Base-by-base conservation (phyloP, 2,329 filamentous ascomycete genomes). In the Aschersonia sp. region DNA sequence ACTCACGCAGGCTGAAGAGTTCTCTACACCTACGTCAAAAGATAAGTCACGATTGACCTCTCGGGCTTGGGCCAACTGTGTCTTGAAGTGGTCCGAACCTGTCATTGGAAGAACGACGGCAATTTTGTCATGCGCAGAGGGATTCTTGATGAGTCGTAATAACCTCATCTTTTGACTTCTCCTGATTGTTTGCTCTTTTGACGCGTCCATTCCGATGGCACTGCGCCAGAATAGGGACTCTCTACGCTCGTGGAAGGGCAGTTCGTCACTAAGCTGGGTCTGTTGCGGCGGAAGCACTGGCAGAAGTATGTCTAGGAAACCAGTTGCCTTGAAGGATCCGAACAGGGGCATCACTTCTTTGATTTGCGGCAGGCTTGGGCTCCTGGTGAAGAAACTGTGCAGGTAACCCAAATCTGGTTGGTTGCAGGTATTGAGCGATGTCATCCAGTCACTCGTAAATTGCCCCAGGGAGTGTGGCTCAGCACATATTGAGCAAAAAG, bases 241-340 rank as follows among this genome's bases (percentile, higher is more conserved):
- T 43, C 74, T 68, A 55, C 88, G 87, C 44, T 79, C 66, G 0
- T 65, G 56, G 52, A 85, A 89, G 1, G 59, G 60, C 53, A 63
- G 63, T 30, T 56, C 57, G 5, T 67, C 56, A 35, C 70, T 66
- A 0, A 70, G 67, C 4, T 72, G 64, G 1, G 72, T 69, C 11
- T 52, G 50, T 29, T 53, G 49, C 11, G 30, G 75, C 72, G 50
- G 47, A 46, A 55, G 72, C 68, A 77, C 57, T 0, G 87, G 86
- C 46, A 88, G 83, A 29, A 89, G 63, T 35, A 94, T 85, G 58
- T 94, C 87, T 52, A 74, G 78, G 64, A 85, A 90, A 5, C 80
- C 79, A 43, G 76, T 71, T 1, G 81, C 77, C 55, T 87, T 87
- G 45, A 79, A 81, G 49, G 84, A 74, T 51, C 84, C 84, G 63